Evolutionary conservation across 2,329 filamentous ascomycete species (phyloP), one percentile per base, ranked within the genome.

Genomic region (Calonectria fujianensis): DNA sequence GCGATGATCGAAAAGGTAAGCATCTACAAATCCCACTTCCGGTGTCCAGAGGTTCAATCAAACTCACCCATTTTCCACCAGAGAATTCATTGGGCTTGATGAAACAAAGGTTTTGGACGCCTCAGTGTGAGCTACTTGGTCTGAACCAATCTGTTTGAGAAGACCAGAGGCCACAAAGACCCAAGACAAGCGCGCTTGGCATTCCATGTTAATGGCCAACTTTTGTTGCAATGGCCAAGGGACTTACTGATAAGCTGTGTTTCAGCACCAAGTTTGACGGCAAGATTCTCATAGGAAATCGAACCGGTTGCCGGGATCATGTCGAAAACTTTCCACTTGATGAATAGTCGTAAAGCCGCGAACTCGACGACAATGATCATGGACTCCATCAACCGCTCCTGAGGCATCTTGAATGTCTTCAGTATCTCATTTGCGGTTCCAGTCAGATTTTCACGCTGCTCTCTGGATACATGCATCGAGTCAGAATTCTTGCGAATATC

Each of bases 271-370:
- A 72, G 27, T 16, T 72, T 63, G 1, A 16, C 9, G 0, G 70
- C 64, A 10, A 72, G 32, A 3, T 63, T 11, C 4, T 29, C 7
- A 20, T 68, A 72, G 10, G 54, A 68, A 16, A 72, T 68, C 0
- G 64, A 39, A 4, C 63, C 54, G 2, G n/a, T 31, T 24, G 24
- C 13, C 9, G 41, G 52, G 6, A 72, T 68, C 9, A 54, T 63
- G 24, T 72, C 52, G 13, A 72, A 72, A 24, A 59, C 70, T 4
- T 63, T 63, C 70, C 70, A 72, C 7, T 72, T 66, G 29, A 72
- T 59, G 24, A 72, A 68, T 1, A 72, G 32, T 52, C 70, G 70
- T 1, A 72, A n/a, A 18, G 70, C 52, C 6, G 70, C 48, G 24
- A 72, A 45, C 41, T 68, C 24, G 10, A 48, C 63, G 10, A 72